Conservation (phyloP, 768 basidiomycete species). For the Phylloporus sp. region DNA sequence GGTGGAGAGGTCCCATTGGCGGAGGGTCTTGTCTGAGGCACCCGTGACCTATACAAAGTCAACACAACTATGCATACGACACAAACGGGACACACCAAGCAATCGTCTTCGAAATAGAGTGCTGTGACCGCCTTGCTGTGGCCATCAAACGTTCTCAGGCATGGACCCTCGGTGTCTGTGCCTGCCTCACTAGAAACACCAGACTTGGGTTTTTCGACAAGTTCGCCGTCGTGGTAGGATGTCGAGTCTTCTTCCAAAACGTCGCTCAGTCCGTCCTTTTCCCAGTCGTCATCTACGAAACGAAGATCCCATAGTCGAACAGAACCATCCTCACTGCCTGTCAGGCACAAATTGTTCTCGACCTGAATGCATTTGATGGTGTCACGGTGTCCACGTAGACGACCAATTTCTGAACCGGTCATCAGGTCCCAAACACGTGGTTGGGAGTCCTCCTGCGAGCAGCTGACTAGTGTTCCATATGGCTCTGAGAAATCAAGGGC, state of each 20-base stretch:
- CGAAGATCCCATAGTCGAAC: slow-evolving; percentile 90
- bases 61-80: slow-evolving; percentile 10
- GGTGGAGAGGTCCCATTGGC: slow-evolving; percentile 96
- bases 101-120: slow-evolving; percentile 93
- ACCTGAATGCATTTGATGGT: slow-evolving; percentile 90
- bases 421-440: slow-evolving; percentile 95
- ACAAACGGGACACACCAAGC: slow-evolving; percentile 56
- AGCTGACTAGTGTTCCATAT: slow-evolving; percentile 88
- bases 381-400: slow-evolving; percentile 76
- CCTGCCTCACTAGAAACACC: slow-evolving; percentile 36
- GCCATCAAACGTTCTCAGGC: slow-evolving; percentile 76
- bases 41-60: slow-evolving; percentile 76
- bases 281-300: slow-evolving; percentile 70
- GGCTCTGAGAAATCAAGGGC: slow-evolving; percentile 96
- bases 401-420: slow-evolving; percentile 81
- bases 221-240: slow-evolving; percentile 31
- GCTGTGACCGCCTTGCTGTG: slow-evolving; percentile 92
- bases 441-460: slow-evolving; percentile 79
- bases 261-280: slow-evolving; percentile 53
- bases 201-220: slow-evolving; percentile 36
- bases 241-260: slow-evolving; percentile 61
- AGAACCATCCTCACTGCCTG: slow-evolving; percentile 84
- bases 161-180: slow-evolving; percentile 47
- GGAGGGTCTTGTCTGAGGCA: slow-evolving; percentile 95
- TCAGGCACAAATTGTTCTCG: slow-evolving; percentile 86